Evolutionary conservation across 2,329 filamentous ascomycete genomes (phyloP).

Genomic region (Alternaria rosae): DNA sequence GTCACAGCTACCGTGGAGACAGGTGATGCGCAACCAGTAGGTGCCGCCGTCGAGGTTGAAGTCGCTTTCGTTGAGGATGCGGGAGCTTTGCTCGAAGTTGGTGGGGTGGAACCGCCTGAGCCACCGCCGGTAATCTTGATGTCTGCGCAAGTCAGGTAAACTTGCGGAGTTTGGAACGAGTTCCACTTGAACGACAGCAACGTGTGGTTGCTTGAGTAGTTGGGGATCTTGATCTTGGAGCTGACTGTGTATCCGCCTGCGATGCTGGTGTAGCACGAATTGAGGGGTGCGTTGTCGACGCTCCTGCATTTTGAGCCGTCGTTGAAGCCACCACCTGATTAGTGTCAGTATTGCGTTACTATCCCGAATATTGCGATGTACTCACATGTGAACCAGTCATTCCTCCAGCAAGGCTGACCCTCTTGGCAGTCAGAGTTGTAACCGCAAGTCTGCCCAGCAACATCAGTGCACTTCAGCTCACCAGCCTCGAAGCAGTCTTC

Average conservation of each 20-base stretch:
- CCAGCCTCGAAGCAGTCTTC: constrained; percentile 43
- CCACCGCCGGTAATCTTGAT: constrained; percentile 37
- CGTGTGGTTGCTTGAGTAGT: constrained; percentile 43
- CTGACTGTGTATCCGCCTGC: constrained; percentile 46
- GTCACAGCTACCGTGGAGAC: constrained; percentile 46
- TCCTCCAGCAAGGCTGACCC: constrained; percentile 42
- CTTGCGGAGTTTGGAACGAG: constrained; percentile 43
- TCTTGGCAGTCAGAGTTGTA: constrained; percentile 41
- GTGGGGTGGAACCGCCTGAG: constrained; percentile 16
- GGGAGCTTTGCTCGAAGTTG: constrained; percentile 25
- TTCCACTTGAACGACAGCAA: constrained; percentile 45
- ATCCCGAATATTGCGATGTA: neutral
- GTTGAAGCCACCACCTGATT: constrained; percentile 34
- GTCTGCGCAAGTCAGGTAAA: constrained; percentile 45
- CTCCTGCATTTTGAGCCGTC: constrained; percentile 37
- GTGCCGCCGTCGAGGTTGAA: constrained; percentile 18
- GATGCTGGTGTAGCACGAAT: constrained; percentile 45
- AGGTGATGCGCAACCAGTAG: constrained; percentile 32
- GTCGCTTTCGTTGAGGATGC: constrained; percentile 17
- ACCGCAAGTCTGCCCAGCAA: constrained; percentile 39
- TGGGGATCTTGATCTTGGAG: constrained; percentile 44
- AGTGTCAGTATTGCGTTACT: neutral
- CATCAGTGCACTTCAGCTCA: constrained; percentile 41
- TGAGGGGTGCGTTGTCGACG: constrained; percentile 42
- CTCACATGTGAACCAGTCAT: constrained; percentile 46